These are phyloP conservation scores for Sonneratia caseolaris DNA, from an alignment of 345 rosid species.

Conservation along the genomic window DNA sequence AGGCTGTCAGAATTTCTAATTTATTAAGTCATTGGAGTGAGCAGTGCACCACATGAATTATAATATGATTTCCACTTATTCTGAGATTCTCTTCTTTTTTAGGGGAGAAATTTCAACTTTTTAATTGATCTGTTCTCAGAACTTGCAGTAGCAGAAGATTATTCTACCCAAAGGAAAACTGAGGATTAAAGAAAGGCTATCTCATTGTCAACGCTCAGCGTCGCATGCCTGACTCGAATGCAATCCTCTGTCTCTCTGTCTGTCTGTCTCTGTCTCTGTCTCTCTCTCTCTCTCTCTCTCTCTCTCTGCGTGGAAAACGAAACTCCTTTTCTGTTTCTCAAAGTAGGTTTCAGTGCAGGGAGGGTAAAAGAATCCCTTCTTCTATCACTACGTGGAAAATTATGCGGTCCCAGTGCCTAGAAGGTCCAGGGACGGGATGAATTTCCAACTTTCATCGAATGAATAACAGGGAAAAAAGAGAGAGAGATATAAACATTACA, in stretches of 20 bases:
- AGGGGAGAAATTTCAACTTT: not conserved
- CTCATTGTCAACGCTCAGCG: conserved; percentile 2
- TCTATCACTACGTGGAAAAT: not conserved
- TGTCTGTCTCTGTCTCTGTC: no score
- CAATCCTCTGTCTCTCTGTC: not conserved
- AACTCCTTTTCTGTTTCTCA: not conserved
- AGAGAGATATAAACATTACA: no score
- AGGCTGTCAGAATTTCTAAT: not conserved
- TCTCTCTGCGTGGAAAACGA: no score
- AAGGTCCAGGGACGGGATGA: no score
- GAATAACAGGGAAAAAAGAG: no score
- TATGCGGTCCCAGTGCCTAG: no score
- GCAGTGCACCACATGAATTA: not conserved
- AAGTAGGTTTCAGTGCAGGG: conserved; percentile 7
- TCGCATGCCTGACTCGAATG: not conserved
- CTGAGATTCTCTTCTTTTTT: no score
- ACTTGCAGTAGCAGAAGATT: no score
- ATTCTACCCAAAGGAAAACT: no score
- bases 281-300: no score
- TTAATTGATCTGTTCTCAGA: not conserved
- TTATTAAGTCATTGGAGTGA: not conserved
- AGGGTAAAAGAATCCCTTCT: not conserved
- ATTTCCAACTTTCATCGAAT: no score
- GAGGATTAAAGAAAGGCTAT: not conserved
- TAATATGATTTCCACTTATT: not conserved